Conservation (phyloP, 2,329 filamentous ascomycete genomes). For the Bipolaris zeicola region DNA sequence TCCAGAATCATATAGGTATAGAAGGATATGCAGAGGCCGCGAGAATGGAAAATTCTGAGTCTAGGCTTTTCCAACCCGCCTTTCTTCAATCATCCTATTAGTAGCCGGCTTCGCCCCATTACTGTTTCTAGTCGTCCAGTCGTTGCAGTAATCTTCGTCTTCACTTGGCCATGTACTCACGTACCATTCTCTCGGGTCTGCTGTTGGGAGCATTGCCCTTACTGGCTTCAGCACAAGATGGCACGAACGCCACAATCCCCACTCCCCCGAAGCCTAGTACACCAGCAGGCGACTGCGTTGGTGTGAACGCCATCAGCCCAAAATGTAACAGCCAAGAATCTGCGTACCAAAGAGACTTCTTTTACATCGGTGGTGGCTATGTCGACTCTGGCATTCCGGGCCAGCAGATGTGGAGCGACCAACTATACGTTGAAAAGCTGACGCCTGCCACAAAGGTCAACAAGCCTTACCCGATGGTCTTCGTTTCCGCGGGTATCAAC, state of each 20-base stretch:
- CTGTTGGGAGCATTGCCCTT: conserved; percentile 1
- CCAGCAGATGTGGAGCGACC: conserved; percentile 24
- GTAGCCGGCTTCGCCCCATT: background rate
- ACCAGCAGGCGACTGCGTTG: conserved; percentile 15
- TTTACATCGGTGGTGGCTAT: conserved; percentile 35
- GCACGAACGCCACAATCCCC: background rate
- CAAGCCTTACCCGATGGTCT: conserved; percentile 29
- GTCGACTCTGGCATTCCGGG: conserved; percentile 27
- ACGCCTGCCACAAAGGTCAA: conserved; percentile 17
- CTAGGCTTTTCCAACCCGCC: background rate
- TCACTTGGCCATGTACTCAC: background rate
- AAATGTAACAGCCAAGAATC: conserved; percentile 28
- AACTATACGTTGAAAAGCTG: conserved; percentile 31
- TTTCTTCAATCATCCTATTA: background rate
- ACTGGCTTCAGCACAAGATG: background rate
- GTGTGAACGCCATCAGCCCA: conserved; percentile 24
- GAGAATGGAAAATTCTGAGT: background rate
- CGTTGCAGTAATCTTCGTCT: background rate
- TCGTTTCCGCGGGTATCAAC: conserved; percentile 29
- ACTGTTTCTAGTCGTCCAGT: background rate
- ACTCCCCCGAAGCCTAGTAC: background rate
- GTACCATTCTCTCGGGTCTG: conserved; percentile 1
- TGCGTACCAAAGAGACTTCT: conserved; percentile 27
- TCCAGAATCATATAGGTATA: background rate
- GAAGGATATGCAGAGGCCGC: conserved; percentile 4